These are phyloP conservation scores for Phylloporus rhodoxanthus DNA, from an alignment of 768 basidiomycete genomes.

Conservation along the genomic window DNA sequence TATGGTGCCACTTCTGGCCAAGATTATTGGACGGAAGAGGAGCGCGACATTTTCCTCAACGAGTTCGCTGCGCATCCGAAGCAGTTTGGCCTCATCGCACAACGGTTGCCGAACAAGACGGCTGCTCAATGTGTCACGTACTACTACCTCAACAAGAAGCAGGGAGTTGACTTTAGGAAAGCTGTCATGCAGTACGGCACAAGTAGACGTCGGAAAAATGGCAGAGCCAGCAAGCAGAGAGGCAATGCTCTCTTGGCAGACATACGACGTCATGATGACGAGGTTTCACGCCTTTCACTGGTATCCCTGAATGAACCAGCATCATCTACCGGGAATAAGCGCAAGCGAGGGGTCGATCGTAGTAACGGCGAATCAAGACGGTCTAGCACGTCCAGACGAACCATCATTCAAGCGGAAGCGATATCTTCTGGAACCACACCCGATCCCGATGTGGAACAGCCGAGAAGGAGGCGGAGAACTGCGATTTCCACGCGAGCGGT, in stretches of 20 bases:
- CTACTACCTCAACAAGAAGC: conserved; percentile 95
- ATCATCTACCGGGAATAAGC: conserved; percentile 33
- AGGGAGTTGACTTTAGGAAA: conserved; percentile 76
- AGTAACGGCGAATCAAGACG: conserved; percentile 32
- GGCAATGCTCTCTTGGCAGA: conserved; percentile 78
- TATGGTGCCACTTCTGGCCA: conserved; percentile 70
- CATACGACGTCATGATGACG: conserved; percentile 69
- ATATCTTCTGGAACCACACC: conserved; percentile 47
- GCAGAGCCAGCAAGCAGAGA: conserved; percentile 66
- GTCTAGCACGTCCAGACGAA: conserved; percentile 34
- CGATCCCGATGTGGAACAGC: conserved; percentile 63
- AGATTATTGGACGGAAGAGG: conserved; percentile 83
- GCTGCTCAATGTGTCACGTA: conserved; percentile 84
- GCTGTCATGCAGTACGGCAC: conserved; percentile 62
- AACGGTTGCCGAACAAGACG: conserved; percentile 76
- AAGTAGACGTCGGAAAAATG: conserved; percentile 56
- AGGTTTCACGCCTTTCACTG: conserved; percentile 26
- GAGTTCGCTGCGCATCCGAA: conserved; percentile 84
- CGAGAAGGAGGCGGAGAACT: conserved; percentile 37
- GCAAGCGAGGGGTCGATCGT: conserved; percentile 34
- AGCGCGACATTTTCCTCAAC: conserved; percentile 71
- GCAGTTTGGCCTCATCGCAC: conserved; percentile 91
- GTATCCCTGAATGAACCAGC: conserved; percentile 17
- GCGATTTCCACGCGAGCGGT: conserved; percentile 26
- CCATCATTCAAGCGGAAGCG: conserved; percentile 41